Evolutionary conservation across 345 rosid genomes (phyloP).

Genomic region (Populus davidiana): DNA sequence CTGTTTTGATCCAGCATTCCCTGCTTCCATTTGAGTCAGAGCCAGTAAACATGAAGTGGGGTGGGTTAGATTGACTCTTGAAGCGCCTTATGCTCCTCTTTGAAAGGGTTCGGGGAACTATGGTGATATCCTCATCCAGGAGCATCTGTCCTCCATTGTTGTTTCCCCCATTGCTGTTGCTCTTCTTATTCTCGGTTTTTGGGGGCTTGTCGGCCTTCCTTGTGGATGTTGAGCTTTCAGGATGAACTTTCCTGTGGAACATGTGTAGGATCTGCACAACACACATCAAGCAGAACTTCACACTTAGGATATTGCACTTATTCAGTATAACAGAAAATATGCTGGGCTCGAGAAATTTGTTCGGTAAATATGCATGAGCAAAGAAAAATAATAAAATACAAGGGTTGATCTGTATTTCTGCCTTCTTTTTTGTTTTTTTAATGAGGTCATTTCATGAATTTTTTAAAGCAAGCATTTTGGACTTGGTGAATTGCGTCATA

Average conservation of each 20-base stretch:
- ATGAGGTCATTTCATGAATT: background rate
- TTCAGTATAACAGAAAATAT: background rate
- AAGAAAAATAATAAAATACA: background rate
- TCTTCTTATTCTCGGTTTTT: conserved; percentile 40
- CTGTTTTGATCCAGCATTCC: conserved; percentile 83
- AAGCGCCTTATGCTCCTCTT: conserved; percentile 37
- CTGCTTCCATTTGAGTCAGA: conserved; percentile 57
- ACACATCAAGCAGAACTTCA: conserved; percentile 9
- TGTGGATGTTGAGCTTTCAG: conserved; percentile 50
- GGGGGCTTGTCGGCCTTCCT: conserved; percentile 36
- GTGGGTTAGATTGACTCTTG: conserved; percentile 49
- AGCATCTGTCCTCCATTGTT: conserved; percentile 34
- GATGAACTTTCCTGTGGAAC: conserved; percentile 83
- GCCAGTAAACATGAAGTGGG: conserved; percentile 34
- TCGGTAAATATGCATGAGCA: background rate
- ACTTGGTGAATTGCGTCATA: background rate
- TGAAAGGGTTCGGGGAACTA: conserved; percentile 35
- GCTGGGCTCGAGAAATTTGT: background rate
- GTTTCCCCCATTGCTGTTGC: conserved; percentile 21
- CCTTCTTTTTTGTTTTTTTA: background rate
- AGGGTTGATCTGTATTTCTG: background rate
- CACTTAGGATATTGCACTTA: background rate
- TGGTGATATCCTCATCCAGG: conserved; percentile 41
- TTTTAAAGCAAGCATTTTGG: background rate
- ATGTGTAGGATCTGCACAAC: conserved; percentile 57